A percentile compares a stretch with the other conserved stretches of the same genome.
phyloP scores from a whole-genome alignment of 2,329 filamentous ascomycete genomes.

The Chaetomium sp. region DNA sequence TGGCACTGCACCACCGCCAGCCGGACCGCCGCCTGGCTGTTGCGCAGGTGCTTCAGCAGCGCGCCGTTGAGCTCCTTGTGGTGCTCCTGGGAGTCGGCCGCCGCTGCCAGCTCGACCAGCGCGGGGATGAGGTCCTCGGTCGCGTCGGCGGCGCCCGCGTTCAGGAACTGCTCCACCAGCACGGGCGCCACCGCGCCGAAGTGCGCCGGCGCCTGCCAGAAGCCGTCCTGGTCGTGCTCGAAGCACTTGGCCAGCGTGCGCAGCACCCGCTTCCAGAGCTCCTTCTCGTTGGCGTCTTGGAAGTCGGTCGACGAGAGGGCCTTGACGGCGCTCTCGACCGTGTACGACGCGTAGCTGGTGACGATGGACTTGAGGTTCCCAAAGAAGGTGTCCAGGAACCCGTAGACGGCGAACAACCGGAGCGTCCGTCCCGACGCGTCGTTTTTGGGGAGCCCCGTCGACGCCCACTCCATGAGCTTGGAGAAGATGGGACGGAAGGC shows the following conservation, averaged over 20 bases:
- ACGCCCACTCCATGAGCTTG: constrained; percentile 81
- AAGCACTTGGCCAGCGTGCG: constrained; percentile 75
- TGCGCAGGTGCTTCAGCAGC: constrained; percentile 77
- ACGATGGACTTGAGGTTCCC: constrained; percentile 89
- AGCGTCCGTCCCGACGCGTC: constrained; percentile 60
- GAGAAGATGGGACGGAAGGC: constrained; percentile 91
- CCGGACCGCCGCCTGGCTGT: constrained; percentile 70
- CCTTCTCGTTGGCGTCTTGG: constrained; percentile 53
- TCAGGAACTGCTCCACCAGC: constrained; percentile 67
- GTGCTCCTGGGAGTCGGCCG: constrained; percentile 83
- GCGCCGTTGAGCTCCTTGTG: constrained; percentile 84
- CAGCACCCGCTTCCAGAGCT: constrained; percentile 71
- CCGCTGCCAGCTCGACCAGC: constrained; percentile 76
- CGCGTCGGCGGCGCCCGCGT: constrained; percentile 49
- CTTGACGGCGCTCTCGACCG: constrained; percentile 71
- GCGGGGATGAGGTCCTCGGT: constrained; percentile 66
- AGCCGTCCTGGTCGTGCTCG: constrained; percentile 88
- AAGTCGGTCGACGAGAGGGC: constrained; percentile 48
- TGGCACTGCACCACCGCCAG: constrained; percentile 82
- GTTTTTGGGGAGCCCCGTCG: constrained; percentile 60
- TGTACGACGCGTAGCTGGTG: constrained; percentile 84
- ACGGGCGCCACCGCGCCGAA: constrained; percentile 72
- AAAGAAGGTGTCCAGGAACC: constrained; percentile 79
- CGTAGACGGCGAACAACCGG: constrained; percentile 76
- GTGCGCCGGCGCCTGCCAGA: constrained; percentile 91